These are phyloP conservation scores for Trapa incisa DNA, from an alignment of 345 rosid genomes.

Conservation along the genomic window DNA sequence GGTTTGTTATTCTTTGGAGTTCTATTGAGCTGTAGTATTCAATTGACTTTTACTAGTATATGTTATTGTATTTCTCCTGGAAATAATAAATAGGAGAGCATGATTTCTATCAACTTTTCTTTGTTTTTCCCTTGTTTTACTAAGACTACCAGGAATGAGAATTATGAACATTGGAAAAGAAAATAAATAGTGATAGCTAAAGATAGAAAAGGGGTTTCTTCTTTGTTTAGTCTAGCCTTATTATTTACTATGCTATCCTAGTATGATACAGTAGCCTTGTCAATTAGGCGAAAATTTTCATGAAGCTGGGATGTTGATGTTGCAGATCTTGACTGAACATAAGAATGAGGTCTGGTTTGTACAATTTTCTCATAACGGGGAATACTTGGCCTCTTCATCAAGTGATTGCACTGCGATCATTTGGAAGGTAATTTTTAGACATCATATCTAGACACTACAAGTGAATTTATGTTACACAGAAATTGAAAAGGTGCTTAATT, in stretches of 20 bases:
- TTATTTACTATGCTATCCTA: not conserved
- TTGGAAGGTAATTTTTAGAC: slow-evolving; percentile 56
- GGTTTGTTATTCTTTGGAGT: too few species aligned
- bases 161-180: not conserved
- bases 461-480: too few species aligned
- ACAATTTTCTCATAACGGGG: slow-evolving; percentile 71
- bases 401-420: slow-evolving; percentile 85
- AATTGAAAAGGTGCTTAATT: too few species aligned
- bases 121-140: not conserved
- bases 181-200: not conserved
- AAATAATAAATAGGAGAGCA: not conserved
- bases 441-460: not conserved
- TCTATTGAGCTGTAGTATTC: not conserved
- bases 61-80: not conserved
- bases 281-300: not conserved
- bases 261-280: not conserved
- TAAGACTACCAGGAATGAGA: not conserved
- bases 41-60: not conserved
- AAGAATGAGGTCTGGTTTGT: slow-evolving; percentile 90
- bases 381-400: slow-evolving; percentile 80
- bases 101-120: not conserved
- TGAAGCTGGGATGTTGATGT: slow-evolving; percentile 1
- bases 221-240: not conserved
- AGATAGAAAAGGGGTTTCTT: not conserved
- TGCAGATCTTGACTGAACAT: slow-evolving; percentile 72